Evolutionary conservation across 345 rosid species (phyloP).

Genomic region (Brassica nigra): DNA sequence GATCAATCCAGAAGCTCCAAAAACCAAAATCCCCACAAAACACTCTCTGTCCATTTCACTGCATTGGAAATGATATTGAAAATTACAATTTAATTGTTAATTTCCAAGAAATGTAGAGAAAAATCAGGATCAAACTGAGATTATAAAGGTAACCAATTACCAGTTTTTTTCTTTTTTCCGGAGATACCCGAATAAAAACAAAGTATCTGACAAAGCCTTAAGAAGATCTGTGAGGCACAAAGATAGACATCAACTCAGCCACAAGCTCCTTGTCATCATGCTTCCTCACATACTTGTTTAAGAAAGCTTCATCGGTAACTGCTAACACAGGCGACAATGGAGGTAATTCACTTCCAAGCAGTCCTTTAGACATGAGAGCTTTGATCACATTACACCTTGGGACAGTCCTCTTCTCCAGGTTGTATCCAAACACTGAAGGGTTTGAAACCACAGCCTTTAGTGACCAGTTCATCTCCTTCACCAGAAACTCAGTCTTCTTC

Average conservation of each 20-base stretch:
- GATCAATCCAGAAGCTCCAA: not conserved
- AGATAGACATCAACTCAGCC: constrained; percentile 13
- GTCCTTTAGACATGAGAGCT: constrained; percentile 8
- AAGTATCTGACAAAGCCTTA: not conserved
- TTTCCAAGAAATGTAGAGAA: not conserved
- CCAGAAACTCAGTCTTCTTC: constrained; percentile 5
- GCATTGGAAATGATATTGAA: not conserved
- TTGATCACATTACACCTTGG: constrained; percentile 14
- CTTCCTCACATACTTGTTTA: not conserved
- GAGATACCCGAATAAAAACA: not conserved
- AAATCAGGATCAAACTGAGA: not conserved
- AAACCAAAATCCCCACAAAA: not conserved
- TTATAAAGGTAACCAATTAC: not conserved
- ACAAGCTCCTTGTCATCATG: constrained; percentile 1
- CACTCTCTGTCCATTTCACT: not conserved
- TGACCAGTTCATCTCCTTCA: constrained; percentile 19
- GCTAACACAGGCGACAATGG: not conserved
- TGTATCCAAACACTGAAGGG: not conserved
- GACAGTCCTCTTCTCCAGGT: constrained; percentile 15
- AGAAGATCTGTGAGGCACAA: not conserved
- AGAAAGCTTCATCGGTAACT: not conserved
- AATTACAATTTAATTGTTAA: not conserved
- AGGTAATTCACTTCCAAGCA: not conserved
- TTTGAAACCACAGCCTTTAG: not conserved
- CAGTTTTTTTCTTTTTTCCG: too few species aligned